A percentile compares a stretch with the other conserved stretches of the same genome.
These are phyloP conservation scores for Fraxinus latifolia DNA, from an alignment of 305 asterid species.

Conservation along the genomic window DNA sequence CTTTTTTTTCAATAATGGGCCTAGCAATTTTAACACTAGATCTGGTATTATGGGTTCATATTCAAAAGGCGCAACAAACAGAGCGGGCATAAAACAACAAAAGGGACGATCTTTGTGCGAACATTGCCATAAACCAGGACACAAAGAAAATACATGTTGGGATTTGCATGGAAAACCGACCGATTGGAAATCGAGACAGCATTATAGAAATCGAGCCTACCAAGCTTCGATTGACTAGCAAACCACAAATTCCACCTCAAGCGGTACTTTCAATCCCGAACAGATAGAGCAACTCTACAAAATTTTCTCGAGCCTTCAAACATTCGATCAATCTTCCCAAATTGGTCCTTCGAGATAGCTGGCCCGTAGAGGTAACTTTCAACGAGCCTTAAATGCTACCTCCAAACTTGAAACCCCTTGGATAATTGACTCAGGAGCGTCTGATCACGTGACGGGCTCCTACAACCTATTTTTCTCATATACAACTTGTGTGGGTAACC, in stretches of 20 bases:
- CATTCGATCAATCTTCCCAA: background rate
- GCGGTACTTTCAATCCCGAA: background rate
- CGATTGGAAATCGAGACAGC: background rate
- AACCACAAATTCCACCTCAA: background rate
- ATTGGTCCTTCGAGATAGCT: background rate
- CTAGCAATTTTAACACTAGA: background rate
- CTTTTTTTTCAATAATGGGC: background rate
- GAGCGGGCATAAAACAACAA: background rate
- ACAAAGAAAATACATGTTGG: background rate
- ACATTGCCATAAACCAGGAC: background rate
- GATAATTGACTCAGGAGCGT: background rate
- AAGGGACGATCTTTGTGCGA: background rate
- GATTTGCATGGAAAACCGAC: background rate
- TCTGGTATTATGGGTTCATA: background rate
- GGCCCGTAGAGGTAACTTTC: background rate
- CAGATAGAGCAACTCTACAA: background rate
- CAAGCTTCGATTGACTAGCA: background rate
- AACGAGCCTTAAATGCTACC: background rate
- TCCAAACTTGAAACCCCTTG: background rate
- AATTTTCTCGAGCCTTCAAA: background rate
- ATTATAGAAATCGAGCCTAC: background rate
- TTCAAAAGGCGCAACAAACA: background rate
- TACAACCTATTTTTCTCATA: background rate
- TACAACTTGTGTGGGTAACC: background rate
- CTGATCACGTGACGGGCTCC: background rate